Evolutionary conservation across 768 basidiomycete genomes (phyloP), one percentile per base, ranked within the genome.

Genomic region (Saitozyma sp.): DNA sequence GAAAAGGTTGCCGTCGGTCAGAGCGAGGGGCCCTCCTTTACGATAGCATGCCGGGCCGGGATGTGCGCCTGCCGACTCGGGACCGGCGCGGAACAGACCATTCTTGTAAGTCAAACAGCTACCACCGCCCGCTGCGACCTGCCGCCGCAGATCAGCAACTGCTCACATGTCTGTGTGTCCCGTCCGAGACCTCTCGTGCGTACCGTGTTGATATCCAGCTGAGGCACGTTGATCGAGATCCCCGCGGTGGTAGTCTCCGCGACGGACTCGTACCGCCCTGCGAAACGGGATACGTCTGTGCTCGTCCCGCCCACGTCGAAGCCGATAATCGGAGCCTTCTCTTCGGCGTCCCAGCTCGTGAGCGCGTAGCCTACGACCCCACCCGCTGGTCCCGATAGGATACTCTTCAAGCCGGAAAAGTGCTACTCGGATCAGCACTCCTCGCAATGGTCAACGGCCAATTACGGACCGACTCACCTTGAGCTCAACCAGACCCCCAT

Each of bases 181-280:
- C 29, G 29, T 5, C 2, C 29, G 29, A 29, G 29, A 29, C 29
- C 29, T 29, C 29, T 29, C 29, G 29, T 29, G n/a, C 45, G 11
- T 46, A 96, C 74, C 10, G 71, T 73, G 52, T 95, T 95, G 79
- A 97, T 94, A 71, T 96, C 93, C 16, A 97, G 84, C 69, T 95
- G 92, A 0, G 93, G 91, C 0, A 88, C 89, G 74, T 94, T 91
- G 56, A 97, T 91, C 0, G 89, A 89, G 17, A 96, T 88, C 0
- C 93, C 92, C 0, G 94, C 94, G 0, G 94, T 97, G 0, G 93
- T 95, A 0, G 94, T 93, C 78, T 97, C 94, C 72, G 92, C 95
- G 5, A 93, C 90, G 17, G 91, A 84, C 76, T 96, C 92, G 75
- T 92, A 96, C 38, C 88, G 83, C 0, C 92, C 94, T 19, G 89